phyloP scores from a whole-genome alignment of 2,329 filamentous ascomycete species.

The Xylariaceae sp. region DNA sequence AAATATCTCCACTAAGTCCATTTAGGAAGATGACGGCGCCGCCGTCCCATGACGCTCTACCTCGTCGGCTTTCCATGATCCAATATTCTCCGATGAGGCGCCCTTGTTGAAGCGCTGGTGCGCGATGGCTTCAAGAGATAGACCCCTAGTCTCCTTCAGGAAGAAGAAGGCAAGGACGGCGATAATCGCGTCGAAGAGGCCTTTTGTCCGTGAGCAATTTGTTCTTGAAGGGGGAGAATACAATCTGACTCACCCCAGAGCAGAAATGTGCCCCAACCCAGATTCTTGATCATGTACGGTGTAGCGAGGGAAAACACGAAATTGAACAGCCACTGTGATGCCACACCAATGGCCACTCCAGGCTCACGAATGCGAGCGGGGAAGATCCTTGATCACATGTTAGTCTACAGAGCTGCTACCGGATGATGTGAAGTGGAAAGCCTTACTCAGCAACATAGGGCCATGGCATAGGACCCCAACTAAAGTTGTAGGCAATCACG shows the following conservation, averaged over 20 bases:
- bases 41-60: slow-evolving; percentile 6
- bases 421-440: not conserved
- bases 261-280: slow-evolving; percentile 40
- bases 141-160: slow-evolving; percentile 62
- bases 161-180: slow-evolving; percentile 40
- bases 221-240: not conserved
- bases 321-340: slow-evolving; percentile 42
- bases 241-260: slow-evolving; percentile 30
- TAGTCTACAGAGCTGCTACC: slow-evolving; percentile 1
- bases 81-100: slow-evolving; percentile 5
- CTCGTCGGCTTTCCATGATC: slow-evolving; percentile 7
- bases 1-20: no score
- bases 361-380: slow-evolving; percentile 39
- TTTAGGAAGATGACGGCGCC: not conserved
- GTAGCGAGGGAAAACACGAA: slow-evolving; percentile 41
- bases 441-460: slow-evolving; percentile 37
- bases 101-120: slow-evolving; percentile 19
- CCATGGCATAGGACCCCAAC: slow-evolving; percentile 44
- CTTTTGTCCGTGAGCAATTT: slow-evolving; percentile 5
- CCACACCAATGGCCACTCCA: slow-evolving; percentile 36
- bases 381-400: slow-evolving; percentile 32
- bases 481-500: slow-evolving; percentile 43
- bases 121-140: slow-evolving; percentile 53
- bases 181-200: slow-evolving; percentile 34
- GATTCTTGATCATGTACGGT: slow-evolving; percentile 40